Evolutionary conservation across 1,284 basidiomycete genomes (phyloP), one percentile per base, ranked within the genome.

Genomic region (Microbotryum violaceum): DNA sequence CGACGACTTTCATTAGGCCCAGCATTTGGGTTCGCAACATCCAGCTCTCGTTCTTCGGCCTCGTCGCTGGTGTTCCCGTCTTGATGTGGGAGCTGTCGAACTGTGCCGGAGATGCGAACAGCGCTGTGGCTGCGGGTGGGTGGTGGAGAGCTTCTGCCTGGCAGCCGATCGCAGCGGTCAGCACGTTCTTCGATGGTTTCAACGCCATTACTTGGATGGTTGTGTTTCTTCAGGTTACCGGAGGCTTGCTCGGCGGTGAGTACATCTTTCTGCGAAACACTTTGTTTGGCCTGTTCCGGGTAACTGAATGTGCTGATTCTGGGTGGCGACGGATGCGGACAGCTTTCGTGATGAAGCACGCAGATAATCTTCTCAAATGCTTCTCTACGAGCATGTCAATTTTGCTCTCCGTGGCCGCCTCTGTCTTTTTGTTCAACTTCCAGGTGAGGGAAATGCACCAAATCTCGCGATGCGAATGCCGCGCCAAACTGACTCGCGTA

Each of bases 311-410:
- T 20, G 7, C 7, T 31, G 31, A 6, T 29, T 7, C n/a, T 37
- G 16, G 21, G 14, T 20, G 49, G 6, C 21, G 57, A 20, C 45
- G 33, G 33, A 46, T 31, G 20, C 29, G 10, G 3, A 27, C 54
- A 67, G 66, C 62, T 2, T 55, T 70, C 21, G 62, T 66, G 31
- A 74, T 75, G 57, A 70, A 73, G 54, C 70, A 75, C 55, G 72
- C 75, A 12, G 75, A 77, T 69, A 77, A 75, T 61, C 71, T 77
- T 27, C 66, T 74, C 48, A 77, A 77, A 56, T 74, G 74, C 52
- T 77, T 76, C 63, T 68, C 74, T 1, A 72, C 73, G 14, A 72
- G 70, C 55, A 65, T 75, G 49, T 70, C 69, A n/a, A 76, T 76
- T 57, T 62, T 77, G 33, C 62, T 77, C 50, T 73, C 74, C 44